These are phyloP conservation scores for Tolypocladium tropicale DNA, from an alignment of 2,329 filamentous ascomycete genomes.

Conservation along the genomic window DNA sequence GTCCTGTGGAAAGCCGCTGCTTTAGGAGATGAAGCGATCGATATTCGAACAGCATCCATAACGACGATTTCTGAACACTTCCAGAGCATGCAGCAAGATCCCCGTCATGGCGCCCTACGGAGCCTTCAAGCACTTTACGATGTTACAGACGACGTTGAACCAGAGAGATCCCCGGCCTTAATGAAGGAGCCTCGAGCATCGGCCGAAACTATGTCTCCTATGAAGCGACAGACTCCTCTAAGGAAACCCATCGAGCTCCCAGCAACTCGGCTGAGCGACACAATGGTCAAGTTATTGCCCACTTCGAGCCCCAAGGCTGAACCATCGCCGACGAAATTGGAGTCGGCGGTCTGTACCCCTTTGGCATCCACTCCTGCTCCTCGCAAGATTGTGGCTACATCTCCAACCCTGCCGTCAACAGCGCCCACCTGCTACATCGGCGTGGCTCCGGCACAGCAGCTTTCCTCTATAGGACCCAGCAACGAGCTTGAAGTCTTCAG, in stretches of 20 bases:
- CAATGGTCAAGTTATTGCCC: slow-evolving; percentile 19
- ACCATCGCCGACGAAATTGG: slow-evolving; percentile 20
- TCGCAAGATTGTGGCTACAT: neutral
- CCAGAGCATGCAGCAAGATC: slow-evolving; percentile 9
- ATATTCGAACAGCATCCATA: slow-evolving; percentile 15
- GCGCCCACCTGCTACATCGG: neutral
- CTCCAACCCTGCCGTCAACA: neutral
- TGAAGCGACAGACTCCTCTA: slow-evolving; percentile 17
- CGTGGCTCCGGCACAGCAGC: neutral
- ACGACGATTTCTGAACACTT: slow-evolving; percentile 12
- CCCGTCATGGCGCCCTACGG: slow-evolving; percentile 12
- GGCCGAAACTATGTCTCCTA: slow-evolving; percentile 18
- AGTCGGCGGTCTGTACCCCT: slow-evolving; percentile 15
- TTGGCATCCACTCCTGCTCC: slow-evolving; percentile 6
- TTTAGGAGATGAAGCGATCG: slow-evolving; percentile 11
- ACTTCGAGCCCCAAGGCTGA: slow-evolving; percentile 10
- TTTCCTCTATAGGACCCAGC: neutral
- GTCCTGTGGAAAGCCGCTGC: slow-evolving; percentile 13
- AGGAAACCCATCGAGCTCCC: slow-evolving; percentile 15
- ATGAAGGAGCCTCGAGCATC: slow-evolving; percentile 11
- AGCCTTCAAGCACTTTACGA: slow-evolving; percentile 13
- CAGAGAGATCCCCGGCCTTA: slow-evolving; percentile 13
- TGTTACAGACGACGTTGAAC: slow-evolving; percentile 18
- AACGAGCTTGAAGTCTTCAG: neutral
- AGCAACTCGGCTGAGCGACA: slow-evolving; percentile 15